A percentile compares a stretch with the other conserved stretches of the same genome.
Conservation (phyloP, 2,329 filamentous ascomycete species). For the Colletotrichum sp. region DNA sequence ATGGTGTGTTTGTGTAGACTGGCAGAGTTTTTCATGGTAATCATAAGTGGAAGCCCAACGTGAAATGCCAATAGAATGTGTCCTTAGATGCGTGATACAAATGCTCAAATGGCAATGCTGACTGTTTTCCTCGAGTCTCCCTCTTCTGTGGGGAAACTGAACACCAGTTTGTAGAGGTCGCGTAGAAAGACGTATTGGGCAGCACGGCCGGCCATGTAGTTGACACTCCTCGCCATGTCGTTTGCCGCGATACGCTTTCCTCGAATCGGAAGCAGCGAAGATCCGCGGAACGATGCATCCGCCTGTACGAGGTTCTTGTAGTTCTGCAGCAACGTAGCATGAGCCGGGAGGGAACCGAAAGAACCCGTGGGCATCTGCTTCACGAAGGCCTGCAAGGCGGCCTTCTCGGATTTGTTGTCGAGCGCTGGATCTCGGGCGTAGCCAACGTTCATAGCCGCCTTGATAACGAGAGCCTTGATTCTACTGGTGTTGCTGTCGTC, state of each 20-base stretch:
- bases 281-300: conserved; percentile 70
- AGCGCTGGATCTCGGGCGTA: conserved; percentile 67
- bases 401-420: conserved; percentile 47
- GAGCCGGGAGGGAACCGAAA: conserved; percentile 76
- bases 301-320: conserved; percentile 82
- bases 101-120: conserved; percentile 60
- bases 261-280: conserved; percentile 57
- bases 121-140: conserved; percentile 70
- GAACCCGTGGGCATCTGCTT: conserved; percentile 76
- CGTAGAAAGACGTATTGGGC: conserved; percentile 79
- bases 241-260: conserved; percentile 67
- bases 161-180: conserved; percentile 84
- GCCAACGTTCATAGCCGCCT: conserved; percentile 85
- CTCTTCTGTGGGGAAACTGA: conserved; percentile 84
- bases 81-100: not conserved
- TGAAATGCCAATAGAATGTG: not conserved
- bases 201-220: conserved; percentile 72
- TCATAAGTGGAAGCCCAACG: not conserved
- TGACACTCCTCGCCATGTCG: conserved; percentile 83
- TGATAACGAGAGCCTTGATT: conserved; percentile 80
- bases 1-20: not conserved
- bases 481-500: conserved; percentile 81
- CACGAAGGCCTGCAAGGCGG: conserved; percentile 75
- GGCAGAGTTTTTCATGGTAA: not conserved
- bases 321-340: conserved; percentile 73